phyloP scores from a whole-genome alignment of 192 early-diverging fungal species.

The Entomortierella lignicola region DNA sequence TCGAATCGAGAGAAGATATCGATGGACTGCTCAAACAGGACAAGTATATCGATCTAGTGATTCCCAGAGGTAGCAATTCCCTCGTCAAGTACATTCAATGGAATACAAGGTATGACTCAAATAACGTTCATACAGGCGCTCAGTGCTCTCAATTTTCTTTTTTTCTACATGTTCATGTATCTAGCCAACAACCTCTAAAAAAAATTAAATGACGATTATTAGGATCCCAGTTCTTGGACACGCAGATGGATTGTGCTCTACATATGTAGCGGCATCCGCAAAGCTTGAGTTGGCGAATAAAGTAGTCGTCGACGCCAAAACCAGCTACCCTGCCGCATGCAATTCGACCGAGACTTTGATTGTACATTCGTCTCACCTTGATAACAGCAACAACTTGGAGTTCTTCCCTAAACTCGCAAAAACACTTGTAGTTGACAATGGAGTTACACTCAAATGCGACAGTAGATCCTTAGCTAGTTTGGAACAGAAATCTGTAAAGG shows the following conservation, averaged over 20 bases:
- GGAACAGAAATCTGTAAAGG: background rate
- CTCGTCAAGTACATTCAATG: slow-evolving; percentile 93
- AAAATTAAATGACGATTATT: background rate
- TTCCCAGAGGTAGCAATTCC: slow-evolving; percentile 93
- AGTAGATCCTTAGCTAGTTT: slow-evolving; percentile 40
- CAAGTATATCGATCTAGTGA: slow-evolving; percentile 94
- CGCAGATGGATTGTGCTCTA: slow-evolving; percentile 96
- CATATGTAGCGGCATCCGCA: slow-evolving; percentile 87
- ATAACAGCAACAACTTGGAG: slow-evolving; percentile 12
- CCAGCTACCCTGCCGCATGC: slow-evolving; percentile 87
- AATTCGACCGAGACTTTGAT: slow-evolving; percentile 94
- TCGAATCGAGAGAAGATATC: slow-evolving; percentile 92
- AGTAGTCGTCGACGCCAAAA: slow-evolving; percentile 93
- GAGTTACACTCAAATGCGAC: slow-evolving; percentile 65
- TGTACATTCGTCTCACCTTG: slow-evolving; percentile 69
- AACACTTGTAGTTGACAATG: slow-evolving; percentile 70
- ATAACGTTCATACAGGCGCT: background rate
- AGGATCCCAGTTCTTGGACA: slow-evolving; percentile 99
- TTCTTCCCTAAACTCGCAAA: slow-evolving; percentile 70
- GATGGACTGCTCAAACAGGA: slow-evolving; percentile 86
- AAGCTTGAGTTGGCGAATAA: slow-evolving; percentile 81
- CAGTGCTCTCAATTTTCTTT: background rate
- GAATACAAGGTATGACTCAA: slow-evolving; percentile 84
- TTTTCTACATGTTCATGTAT: too few species aligned
- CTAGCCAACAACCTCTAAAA: too few species aligned